These are phyloP conservation scores for Dictyophora rubrovolvata DNA, from an alignment of 768 basidiomycete species.

Conservation along the genomic window DNA sequence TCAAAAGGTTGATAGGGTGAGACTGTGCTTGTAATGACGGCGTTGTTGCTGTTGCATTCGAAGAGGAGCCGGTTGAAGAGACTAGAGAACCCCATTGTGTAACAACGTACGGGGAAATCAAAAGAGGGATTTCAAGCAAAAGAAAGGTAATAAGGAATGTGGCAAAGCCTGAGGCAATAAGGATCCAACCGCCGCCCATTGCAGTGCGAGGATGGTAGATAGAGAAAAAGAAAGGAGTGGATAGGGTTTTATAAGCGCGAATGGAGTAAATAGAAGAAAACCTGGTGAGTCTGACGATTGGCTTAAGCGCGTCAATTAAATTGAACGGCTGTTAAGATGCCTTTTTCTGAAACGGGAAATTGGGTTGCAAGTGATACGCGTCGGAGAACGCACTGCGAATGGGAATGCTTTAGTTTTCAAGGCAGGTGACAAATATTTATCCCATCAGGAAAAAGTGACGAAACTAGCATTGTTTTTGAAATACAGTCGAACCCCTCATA, in stretches of 20 bases:
- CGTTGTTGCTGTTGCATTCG: background rate
- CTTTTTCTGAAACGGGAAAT: background rate
- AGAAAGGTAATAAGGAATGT: background rate
- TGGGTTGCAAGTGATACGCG: background rate
- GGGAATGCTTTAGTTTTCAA: background rate
- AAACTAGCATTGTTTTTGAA: background rate
- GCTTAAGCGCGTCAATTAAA: background rate
- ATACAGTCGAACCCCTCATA: too few relatives aligned
- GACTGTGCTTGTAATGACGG: background rate
- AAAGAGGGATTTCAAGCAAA: background rate
- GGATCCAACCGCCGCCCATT: background rate
- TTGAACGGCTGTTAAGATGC: background rate
- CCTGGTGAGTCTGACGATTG: background rate
- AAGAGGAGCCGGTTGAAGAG: background rate
- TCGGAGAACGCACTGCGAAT: background rate
- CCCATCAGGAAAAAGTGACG: background rate
- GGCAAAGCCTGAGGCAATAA: background rate
- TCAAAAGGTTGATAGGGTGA: slow-evolving; percentile 80
- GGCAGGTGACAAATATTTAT: background rate
- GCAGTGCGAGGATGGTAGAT: background rate
- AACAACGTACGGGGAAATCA: background rate
- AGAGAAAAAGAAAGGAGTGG: background rate
- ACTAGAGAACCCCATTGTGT: background rate
- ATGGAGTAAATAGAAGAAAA: background rate
- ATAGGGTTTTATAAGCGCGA: background rate